Evolutionary conservation across 768 basidiomycete species (phyloP), one percentile per base, ranked within the genome.

Genomic region (Termitomyces eurrhizus): DNA sequence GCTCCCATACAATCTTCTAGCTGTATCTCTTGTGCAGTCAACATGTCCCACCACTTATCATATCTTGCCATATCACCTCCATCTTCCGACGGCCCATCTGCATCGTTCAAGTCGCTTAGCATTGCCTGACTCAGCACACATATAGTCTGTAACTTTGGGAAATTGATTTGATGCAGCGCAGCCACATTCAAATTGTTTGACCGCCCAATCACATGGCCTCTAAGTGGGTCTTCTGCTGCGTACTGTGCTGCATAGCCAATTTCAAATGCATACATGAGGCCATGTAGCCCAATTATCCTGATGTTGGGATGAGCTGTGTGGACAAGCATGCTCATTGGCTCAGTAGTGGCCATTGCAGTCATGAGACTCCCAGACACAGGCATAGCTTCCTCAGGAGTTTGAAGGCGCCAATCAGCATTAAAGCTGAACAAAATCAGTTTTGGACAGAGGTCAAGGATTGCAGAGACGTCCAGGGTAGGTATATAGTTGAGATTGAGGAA

Each of bases 1-100:
- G 75, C 82, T 0, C 88, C 90, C 0, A 90, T 91, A 66, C 90
- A 92, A 69, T 92, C 90, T 71, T 92, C 89, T 53, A 92, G 68
- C 46, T 85, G 71, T 5, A 91, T 73, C 0, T 82, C 79, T 68
- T 80, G 75, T 21, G 65, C 62, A 0, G 73, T 62, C 62, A 83
- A 87, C 64, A 72, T 75, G 14, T 76, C 77, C 82, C 84, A 88
- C 90, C 90, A 92, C 51, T 78, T 74, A 64, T 85, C 84, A 85
- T 89, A 92, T 35, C 90, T 74, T 60, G 80, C 76, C 68, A 77
- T 75, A 2, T 78, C 79, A 1, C 75, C 79, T 16, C 70, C 69
- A 13, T 71, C 75, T 61, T 69, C 70, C 61, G 63, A 75, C 56
- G 68, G 89, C 70, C 66, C 90, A 72, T 75, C 82, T 52, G 65